A percentile compares a stretch with the other conserved stretches of the same genome.
Evolutionary conservation across 305 asterid species (phyloP).

Genomic region (Andrographis paniculata): DNA sequence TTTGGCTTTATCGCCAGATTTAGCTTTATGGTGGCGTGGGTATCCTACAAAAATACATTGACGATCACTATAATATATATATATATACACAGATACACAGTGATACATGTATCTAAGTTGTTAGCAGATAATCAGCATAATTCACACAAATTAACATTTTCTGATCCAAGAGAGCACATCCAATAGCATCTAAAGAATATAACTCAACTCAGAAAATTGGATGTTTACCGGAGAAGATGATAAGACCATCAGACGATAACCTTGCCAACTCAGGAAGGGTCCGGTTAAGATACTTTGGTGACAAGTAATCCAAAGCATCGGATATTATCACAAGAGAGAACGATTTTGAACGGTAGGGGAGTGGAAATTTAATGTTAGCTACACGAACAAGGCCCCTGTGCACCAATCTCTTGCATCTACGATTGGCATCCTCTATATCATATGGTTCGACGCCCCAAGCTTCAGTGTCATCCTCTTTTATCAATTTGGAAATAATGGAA

Average conservation of each 20-base stretch:
- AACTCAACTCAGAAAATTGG: neutral
- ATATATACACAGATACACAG: neutral
- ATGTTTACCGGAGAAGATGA: slow-evolving; percentile 63
- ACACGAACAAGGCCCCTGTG: slow-evolving; percentile 73
- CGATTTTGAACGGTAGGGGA: slow-evolving; percentile 70
- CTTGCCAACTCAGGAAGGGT: slow-evolving; percentile 76
- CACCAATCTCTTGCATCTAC: slow-evolving; percentile 54
- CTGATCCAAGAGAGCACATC: no score
- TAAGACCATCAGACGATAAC: slow-evolving; percentile 59
- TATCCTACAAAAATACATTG: slow-evolving; percentile 25
- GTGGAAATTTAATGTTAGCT: slow-evolving; percentile 72
- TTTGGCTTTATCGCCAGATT: slow-evolving; percentile 30
- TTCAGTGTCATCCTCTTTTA: slow-evolving; percentile 55
- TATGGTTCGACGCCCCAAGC: slow-evolving; percentile 87
- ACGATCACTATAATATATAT: slow-evolving; percentile 2
- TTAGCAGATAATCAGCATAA: no score
- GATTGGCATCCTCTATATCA: slow-evolving; percentile 65
- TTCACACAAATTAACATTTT: no score
- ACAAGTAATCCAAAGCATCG: slow-evolving; percentile 78
- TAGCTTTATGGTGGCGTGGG: slow-evolving; percentile 32
- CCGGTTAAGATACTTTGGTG: slow-evolving; percentile 75
- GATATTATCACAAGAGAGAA: slow-evolving; percentile 69
- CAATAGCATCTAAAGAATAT: neutral
- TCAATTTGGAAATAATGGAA: slow-evolving; percentile 50
- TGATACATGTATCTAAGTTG: slow-evolving; percentile 1